Evolutionary conservation across 257 asterid species (phyloP).

Genomic region (Solanum infundibuliforme): DNA sequence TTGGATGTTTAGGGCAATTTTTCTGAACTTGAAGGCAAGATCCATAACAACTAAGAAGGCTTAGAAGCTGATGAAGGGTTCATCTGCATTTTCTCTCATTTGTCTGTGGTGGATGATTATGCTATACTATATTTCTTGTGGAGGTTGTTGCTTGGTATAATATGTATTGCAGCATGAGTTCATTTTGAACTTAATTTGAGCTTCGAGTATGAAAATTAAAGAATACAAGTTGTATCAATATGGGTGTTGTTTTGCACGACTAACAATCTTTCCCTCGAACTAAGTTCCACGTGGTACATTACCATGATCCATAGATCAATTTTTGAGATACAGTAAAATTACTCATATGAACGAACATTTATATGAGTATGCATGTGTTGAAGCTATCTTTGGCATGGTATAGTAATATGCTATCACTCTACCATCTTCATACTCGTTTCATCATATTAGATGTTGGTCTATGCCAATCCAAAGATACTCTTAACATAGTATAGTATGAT

Average conservation of each 20-base stretch:
- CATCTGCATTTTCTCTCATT: background rate
- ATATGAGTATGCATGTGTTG: background rate
- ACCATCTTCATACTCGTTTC: background rate
- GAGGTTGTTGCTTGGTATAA: background rate
- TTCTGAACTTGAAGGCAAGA: constrained; percentile 28
- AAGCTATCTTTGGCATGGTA: background rate
- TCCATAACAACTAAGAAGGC: constrained; percentile 12
- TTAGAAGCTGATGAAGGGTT: background rate
- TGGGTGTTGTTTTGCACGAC: background rate
- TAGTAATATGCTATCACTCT: background rate
- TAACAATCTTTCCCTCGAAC: background rate
- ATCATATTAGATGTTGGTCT: background rate
- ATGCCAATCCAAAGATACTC: background rate
- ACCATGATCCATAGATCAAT: background rate
- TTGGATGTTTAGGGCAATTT: constrained; percentile 16
- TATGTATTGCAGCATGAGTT: background rate
- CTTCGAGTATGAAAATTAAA: background rate
- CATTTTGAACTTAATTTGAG: background rate
- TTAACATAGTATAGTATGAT: background rate
- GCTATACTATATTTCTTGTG: background rate
- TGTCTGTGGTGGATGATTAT: background rate
- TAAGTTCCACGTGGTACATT: background rate
- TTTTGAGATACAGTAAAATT: background rate
- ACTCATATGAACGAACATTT: background rate
- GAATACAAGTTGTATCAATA: background rate